Percentiles rank a stretch among this genome's conserved stretches.
phyloP scores from a whole-genome alignment of 495 filamentous ascomycete genomes.

The Hypoxylon cercidicola region DNA sequence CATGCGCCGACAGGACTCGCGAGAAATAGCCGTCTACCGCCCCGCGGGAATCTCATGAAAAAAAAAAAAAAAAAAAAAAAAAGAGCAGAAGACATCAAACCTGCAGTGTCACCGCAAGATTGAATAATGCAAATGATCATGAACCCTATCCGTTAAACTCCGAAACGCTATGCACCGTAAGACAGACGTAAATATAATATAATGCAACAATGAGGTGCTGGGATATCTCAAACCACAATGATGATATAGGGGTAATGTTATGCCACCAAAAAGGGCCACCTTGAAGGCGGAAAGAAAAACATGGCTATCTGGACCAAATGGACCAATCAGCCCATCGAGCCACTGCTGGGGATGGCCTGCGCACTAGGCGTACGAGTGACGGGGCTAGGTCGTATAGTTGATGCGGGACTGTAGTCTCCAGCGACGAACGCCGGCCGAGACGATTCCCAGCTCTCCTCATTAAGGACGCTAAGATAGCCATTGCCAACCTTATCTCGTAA shows the following conservation, averaged over 20 bases:
- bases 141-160: constrained; percentile 36
- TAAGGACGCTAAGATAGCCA: constrained; percentile 85
- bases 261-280: constrained; percentile 24
- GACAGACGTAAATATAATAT: constrained; percentile 33
- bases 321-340: constrained; percentile 55
- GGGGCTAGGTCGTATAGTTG: constrained; percentile 54
- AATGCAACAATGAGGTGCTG: constrained; percentile 30
- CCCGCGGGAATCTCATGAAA: constrained; percentile 1
- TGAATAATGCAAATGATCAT: constrained; percentile 34
- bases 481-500: constrained; percentile 84
- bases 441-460: constrained; percentile 74
- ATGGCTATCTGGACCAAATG: constrained; percentile 41
- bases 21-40: constrained; percentile 14
- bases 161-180: constrained; percentile 45
- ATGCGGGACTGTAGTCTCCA: constrained; percentile 53
- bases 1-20: constrained; percentile 11
- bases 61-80: background rate
- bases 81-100: constrained; percentile 5
- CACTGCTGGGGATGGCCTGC: constrained; percentile 62
- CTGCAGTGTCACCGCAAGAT: constrained; percentile 17
- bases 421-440: constrained; percentile 49
- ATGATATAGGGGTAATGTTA: constrained; percentile 32
- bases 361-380: constrained; percentile 58
- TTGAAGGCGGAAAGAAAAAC: constrained; percentile 19
- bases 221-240: constrained; percentile 32